Conservation (phyloP, 768 basidiomycete genomes). For the Tulasnella calospora region DNA sequence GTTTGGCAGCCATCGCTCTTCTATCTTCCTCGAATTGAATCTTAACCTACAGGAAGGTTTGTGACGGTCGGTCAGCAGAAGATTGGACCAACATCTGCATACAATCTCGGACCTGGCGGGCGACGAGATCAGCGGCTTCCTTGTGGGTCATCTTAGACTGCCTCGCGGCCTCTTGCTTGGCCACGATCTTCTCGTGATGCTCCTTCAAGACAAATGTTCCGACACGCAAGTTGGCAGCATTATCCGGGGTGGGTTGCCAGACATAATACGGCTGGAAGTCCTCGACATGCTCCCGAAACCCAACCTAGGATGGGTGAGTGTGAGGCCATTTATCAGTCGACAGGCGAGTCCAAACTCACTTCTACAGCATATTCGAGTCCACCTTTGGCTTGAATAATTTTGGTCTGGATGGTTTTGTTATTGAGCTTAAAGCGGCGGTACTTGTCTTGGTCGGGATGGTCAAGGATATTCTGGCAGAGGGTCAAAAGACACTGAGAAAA, state of each 20-base stretch:
- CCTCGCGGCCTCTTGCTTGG: constrained; percentile 47
- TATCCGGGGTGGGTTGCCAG: constrained; percentile 48
- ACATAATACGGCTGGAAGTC: constrained; percentile 70
- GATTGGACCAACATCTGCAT: neutral
- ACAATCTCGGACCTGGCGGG: constrained; percentile 48
- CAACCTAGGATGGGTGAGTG: constrained; percentile 47
- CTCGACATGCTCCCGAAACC: constrained; percentile 65
- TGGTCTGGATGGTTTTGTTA: constrained; percentile 59
- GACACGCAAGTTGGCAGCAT: constrained; percentile 50
- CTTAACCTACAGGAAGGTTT: constrained; percentile 51
- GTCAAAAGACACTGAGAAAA: constrained; percentile 54
- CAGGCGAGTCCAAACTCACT: constrained; percentile 43
- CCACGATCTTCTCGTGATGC: constrained; percentile 50
- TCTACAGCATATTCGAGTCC: constrained; percentile 75
- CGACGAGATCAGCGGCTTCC: constrained; percentile 49
- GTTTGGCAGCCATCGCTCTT: constrained; percentile 48
- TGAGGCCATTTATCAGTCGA: neutral
- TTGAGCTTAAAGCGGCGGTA: constrained; percentile 72
- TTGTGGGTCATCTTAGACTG: constrained; percentile 55
- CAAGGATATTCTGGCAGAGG: constrained; percentile 67
- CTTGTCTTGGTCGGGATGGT: constrained; percentile 67
- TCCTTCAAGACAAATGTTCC: constrained; percentile 66
- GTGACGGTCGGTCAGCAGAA: neutral
- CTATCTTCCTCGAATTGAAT: constrained; percentile 77
- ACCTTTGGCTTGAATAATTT: constrained; percentile 65